Base-by-base conservation (phyloP, 2,329 filamentous ascomycete species). In the Furcasterigmium sp. region DNA sequence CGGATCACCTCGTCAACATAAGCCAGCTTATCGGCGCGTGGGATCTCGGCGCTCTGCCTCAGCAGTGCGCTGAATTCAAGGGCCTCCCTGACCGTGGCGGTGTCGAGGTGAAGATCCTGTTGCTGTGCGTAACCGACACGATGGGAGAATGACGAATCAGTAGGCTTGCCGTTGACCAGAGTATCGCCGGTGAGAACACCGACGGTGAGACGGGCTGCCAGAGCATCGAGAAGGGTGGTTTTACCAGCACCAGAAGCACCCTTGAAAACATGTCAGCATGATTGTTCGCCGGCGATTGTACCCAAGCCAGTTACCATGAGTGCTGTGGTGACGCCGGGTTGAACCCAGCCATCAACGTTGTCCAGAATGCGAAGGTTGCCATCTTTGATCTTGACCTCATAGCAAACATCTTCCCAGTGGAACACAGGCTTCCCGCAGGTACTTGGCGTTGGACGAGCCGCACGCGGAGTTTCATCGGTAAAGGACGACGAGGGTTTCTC, bases 321-420 rank as follows among this genome's bases (percentile, higher is more conserved):
- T 19, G 84, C 85, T 7, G 85, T 89, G 23, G 86, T 65, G 14
- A 82, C 84, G 32, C 85, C 85, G 8, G 85, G 85, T 58, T 86
- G 85, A 44, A 90, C 84, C 81, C 83, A 89, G 6, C 85, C 85
- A 54, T 87, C 81, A 3, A 89, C 82, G 40, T 85, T 71, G 51
- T 89, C 79, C 37, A 90, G 62, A 51, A 90, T 76, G 28, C 80
- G 75, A 9, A 84, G 74, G 6, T 70, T 61, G 47, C 85, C 75
- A 3, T 69, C 70, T 60, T 87, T 87, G 58, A 88, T 85, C 52
- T 80, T 78, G 53, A 70, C 67, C 18, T 69, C 60, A 20, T 63
- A 88, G 57, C 80, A 84, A 2, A 87, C 76, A 50, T 85, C 72
- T 44, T 79, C 70, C 84, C 84, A 87, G 49, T 83, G 80, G 59